phyloP scores from a whole-genome alignment of 192 early-diverging fungal species.

The Backusella tuberculispora region DNA sequence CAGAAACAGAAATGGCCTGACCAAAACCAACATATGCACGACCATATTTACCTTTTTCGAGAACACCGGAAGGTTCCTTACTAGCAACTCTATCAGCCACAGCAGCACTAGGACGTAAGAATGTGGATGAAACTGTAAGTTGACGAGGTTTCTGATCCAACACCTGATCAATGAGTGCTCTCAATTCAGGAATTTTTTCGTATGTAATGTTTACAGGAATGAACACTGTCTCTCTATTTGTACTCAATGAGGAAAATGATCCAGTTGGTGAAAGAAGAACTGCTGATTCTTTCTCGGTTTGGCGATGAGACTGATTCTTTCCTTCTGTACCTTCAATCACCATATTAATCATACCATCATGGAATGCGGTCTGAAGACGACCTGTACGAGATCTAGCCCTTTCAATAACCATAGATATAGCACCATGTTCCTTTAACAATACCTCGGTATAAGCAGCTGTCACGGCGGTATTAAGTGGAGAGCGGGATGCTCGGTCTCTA shows the following conservation, averaged over 20 bases:
- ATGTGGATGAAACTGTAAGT: constrained; percentile 17
- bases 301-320: constrained; percentile 26
- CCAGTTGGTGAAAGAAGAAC: constrained; percentile 21
- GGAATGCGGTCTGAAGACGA: constrained; percentile 30
- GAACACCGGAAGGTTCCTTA: constrained; percentile 22
- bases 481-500: constrained; percentile 31
- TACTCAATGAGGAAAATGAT: not conserved
- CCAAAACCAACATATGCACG: constrained; percentile 38
- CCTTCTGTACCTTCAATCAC: constrained; percentile 39
- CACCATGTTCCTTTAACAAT: constrained; percentile 39
- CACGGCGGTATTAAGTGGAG: constrained; percentile 39
- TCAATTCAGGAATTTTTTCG: constrained; percentile 41
- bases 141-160: constrained; percentile 39
- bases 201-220: constrained; percentile 45
- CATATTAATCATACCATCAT: constrained; percentile 42
- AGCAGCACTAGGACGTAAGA: constrained; percentile 37
- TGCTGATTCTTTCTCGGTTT: not conserved
- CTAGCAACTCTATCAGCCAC: constrained; percentile 24
- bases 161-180: constrained; percentile 42
- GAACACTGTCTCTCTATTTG: constrained; percentile 20
- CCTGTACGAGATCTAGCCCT: constrained; percentile 44
- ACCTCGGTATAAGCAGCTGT: constrained; percentile 41
- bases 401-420: constrained; percentile 40
- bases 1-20: constrained; percentile 14
- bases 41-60: constrained; percentile 38